Conservation (phyloP, 768 basidiomycete genomes). For the Hygrophorus russula region DNA sequence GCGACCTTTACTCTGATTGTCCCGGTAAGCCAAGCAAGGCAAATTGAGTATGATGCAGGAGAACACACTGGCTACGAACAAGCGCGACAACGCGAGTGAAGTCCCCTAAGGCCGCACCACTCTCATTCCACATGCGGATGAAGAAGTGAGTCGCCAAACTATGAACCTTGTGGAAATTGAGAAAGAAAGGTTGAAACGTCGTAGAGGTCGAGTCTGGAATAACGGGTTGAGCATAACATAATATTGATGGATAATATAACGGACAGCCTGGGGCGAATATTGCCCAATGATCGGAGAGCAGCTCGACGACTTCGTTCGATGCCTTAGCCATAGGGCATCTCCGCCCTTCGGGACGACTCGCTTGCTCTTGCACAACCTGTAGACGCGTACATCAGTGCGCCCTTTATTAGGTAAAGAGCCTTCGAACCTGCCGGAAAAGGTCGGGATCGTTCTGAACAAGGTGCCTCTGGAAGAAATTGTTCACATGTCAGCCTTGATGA, state of each 20-base stretch:
- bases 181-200: constrained; percentile 78
- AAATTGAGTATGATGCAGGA: constrained; percentile 11
- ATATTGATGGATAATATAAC: constrained; percentile 14
- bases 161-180: constrained; percentile 77
- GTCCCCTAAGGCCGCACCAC: constrained; percentile 64
- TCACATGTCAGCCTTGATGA: too few relatives aligned
- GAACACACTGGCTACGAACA: constrained; percentile 73
- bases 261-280: constrained; percentile 79
- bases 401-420: not conserved
- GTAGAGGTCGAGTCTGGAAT: constrained; percentile 64
- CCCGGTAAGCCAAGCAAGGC: not conserved
- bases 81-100: constrained; percentile 70
- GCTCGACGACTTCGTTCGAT: constrained; percentile 77
- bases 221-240: constrained; percentile 4
- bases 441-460: constrained; percentile 64
- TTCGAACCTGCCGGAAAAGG: constrained; percentile 4
- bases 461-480: constrained; percentile 32
- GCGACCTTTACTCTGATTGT: constrained; percentile 59
- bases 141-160: constrained; percentile 77
- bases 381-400: constrained; percentile 7
- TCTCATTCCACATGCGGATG: constrained; percentile 88
- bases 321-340: constrained; percentile 77
- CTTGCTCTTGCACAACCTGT: constrained; percentile 73
- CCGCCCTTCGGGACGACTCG: constrained; percentile 59
- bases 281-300: constrained; percentile 77